Evolutionary conservation across 305 asterid species (phyloP).

Genomic region (Ilex paraguariensis): DNA sequence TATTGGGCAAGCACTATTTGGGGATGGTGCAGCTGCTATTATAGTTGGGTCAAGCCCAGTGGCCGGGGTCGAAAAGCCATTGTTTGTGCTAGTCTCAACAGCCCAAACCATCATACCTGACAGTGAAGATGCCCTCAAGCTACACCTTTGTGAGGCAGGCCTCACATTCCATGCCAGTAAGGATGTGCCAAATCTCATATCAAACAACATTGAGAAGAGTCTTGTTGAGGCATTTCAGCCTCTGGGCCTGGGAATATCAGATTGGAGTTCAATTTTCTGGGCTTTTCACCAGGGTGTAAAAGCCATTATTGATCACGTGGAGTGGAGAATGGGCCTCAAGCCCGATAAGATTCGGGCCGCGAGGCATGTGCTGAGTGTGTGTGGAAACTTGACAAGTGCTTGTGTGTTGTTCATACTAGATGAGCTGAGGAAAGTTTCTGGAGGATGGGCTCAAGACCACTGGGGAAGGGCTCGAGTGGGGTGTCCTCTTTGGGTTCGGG

Average conservation of each 20-base stretch:
- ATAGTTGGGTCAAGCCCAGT: background rate
- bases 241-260: background rate
- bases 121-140: background rate
- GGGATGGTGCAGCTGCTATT: background rate
- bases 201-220: background rate
- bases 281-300: background rate
- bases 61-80: background rate
- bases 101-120: background rate
- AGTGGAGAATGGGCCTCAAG: background rate
- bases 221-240: background rate
- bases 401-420: no score
- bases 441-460: no score
- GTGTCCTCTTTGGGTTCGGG: background rate
- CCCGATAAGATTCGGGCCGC: background rate
- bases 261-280: background rate
- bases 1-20: background rate
- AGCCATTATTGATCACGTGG: background rate
- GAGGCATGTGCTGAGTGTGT: background rate
- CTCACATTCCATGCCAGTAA: background rate
- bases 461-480: background rate
- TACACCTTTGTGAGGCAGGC: background rate
- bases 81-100: background rate
- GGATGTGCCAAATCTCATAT: background rate
- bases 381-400: no score
- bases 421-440: no score